Percentiles rank a stretch among this genome's conserved stretches.
Conservation (phyloP, 2,329 filamentous ascomycete species). For the Diaporthe destruens region DNA sequence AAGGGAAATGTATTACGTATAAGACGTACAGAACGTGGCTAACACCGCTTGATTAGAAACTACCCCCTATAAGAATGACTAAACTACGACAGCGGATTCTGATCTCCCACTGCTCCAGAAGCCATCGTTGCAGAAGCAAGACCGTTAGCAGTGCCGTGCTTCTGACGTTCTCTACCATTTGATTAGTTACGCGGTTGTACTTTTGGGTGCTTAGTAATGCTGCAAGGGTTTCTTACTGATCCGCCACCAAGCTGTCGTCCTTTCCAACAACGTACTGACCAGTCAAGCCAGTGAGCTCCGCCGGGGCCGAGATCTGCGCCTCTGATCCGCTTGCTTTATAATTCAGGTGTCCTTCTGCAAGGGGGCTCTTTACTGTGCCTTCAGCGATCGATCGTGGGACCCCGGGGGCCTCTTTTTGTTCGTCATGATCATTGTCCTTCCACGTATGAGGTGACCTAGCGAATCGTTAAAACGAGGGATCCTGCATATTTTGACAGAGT, state of each 20-base stretch:
- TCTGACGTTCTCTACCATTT: neutral
- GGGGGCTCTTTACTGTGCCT: too few species aligned
- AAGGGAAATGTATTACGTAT: too few species aligned
- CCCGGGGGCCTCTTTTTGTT: too few species aligned
- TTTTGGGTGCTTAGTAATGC: too few species aligned
- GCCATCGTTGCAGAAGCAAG: constrained; percentile 13
- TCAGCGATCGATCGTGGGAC: too few species aligned
- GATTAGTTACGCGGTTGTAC: neutral
- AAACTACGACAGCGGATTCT: neutral
- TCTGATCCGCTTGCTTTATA: neutral
- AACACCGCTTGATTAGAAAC: too few species aligned
- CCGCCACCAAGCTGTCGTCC: constrained; percentile 1
- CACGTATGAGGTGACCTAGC: too few species aligned
- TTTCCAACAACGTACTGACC: constrained; percentile 8
- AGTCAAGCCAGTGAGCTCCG: constrained; percentile 9
- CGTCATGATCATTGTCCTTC: too few species aligned
- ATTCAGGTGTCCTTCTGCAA: neutral
- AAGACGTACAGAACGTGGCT: too few species aligned
- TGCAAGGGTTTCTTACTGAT: neutral
- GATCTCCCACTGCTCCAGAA: neutral
- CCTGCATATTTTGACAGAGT: too few species aligned
- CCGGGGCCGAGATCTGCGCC: constrained; percentile 1
- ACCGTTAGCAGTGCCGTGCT: constrained; percentile 1
- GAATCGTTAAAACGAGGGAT: too few species aligned
- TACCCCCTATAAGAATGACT: too few species aligned